Evolutionary conservation across 2,329 filamentous ascomycete genomes (phyloP).

Genomic region (Cladobotryum mycophilum): DNA sequence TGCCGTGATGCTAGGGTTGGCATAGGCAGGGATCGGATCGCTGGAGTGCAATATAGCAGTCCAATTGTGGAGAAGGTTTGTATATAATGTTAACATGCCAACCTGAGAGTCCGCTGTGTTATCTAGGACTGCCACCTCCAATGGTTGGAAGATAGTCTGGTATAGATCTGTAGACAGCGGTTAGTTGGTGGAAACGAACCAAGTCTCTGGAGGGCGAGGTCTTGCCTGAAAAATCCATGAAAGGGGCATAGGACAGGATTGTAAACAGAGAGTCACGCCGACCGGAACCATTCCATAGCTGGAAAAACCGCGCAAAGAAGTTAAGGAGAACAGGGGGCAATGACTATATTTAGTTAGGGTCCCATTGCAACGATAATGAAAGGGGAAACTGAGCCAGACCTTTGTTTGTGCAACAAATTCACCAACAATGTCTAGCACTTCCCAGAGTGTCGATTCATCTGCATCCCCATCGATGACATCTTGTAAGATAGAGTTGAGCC

Average conservation of each 20-base stretch:
- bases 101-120: slow-evolving; percentile 47
- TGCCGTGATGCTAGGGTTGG: slow-evolving; percentile 32
- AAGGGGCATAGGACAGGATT: slow-evolving; percentile 49
- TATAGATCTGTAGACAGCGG: slow-evolving; percentile 40
- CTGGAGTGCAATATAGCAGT: slow-evolving; percentile 37
- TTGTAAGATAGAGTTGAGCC: slow-evolving; percentile 51
- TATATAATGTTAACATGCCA: slow-evolving; percentile 61
- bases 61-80: slow-evolving; percentile 58
- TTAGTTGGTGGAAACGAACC: neutral
- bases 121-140: slow-evolving; percentile 48
- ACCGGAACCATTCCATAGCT: slow-evolving; percentile 55
- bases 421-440: slow-evolving; percentile 49
- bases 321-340: slow-evolving; percentile 43
- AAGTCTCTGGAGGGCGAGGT: neutral
- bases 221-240: slow-evolving; percentile 52
- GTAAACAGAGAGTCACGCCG: slow-evolving; percentile 49
- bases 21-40: slow-evolving; percentile 28
- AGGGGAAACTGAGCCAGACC: slow-evolving; percentile 29
- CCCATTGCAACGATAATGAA: neutral
- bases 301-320: slow-evolving; percentile 48
- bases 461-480: slow-evolving; percentile 49
- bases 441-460: slow-evolving; percentile 42
- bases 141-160: slow-evolving; percentile 38
- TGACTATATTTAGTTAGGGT: slow-evolving; percentile 26
- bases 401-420: slow-evolving; percentile 52